Conservation (phyloP, 176 grass and related monocot genomes). For the Carex littledalei region DNA sequence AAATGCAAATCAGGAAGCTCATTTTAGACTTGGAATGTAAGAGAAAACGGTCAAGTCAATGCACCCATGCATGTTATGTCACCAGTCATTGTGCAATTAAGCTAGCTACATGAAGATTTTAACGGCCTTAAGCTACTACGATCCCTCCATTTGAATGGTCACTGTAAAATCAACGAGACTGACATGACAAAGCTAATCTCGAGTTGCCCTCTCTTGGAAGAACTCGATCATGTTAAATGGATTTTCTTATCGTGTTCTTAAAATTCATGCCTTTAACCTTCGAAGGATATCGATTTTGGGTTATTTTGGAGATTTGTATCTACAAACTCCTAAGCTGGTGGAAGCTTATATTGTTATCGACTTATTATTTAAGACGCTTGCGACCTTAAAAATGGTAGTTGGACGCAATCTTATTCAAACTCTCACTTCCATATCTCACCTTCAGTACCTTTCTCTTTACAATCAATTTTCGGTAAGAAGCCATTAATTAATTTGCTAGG, state of each 20-base stretch:
- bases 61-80: too few species aligned
- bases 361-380: too few species aligned
- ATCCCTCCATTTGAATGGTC: background rate
- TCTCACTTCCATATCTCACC: too few species aligned
- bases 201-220: background rate
- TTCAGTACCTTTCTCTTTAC: too few species aligned
- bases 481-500: too few species aligned
- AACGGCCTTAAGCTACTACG: background rate
- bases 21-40: background rate
- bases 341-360: background rate
- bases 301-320: background rate
- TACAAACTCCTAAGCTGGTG: background rate
- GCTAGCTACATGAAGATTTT: background rate
- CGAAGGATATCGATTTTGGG: background rate
- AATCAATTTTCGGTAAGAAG: too few species aligned
- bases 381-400: too few species aligned
- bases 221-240: background rate
- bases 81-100: background rate
- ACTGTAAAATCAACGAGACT: background rate
- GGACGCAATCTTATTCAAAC: too few species aligned
- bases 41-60: background rate
- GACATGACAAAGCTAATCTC: background rate
- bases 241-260: background rate
- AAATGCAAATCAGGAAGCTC: background rate
- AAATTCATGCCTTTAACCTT: slow-evolving; percentile 1